Conservation (phyloP, 345 rosid genomes). For the Bruguiera gymnorhiza region DNA sequence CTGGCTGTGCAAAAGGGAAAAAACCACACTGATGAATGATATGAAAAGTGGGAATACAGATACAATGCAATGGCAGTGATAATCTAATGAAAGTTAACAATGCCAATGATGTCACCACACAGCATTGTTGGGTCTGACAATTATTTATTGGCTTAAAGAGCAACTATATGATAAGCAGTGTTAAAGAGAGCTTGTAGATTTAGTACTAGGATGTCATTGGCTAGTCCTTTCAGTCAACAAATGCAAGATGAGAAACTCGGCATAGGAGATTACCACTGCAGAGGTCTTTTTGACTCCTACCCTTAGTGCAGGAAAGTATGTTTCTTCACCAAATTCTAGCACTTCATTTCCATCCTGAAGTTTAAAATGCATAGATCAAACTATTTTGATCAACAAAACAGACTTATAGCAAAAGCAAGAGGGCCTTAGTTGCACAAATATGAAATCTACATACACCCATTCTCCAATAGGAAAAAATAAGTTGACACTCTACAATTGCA, state of each 20-base stretch:
- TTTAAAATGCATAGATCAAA: conserved; percentile 17
- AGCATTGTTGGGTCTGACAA: not conserved
- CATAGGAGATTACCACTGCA: conserved; percentile 58
- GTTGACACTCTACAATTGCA: too few relatives aligned
- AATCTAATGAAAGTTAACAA: not conserved
- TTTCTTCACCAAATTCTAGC: conserved; percentile 80
- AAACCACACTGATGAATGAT: not conserved
- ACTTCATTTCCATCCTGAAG: conserved; percentile 60
- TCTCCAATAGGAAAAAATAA: not conserved
- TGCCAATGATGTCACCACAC: conserved; percentile 1
- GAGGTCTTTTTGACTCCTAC: conserved; percentile 63
- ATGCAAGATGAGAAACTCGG: conserved; percentile 2
- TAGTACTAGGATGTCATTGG: not conserved
- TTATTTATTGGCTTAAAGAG: too few relatives aligned
- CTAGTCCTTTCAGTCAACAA: not conserved
- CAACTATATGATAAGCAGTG: not conserved
- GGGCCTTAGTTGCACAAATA: not conserved
- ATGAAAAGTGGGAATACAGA: not conserved
- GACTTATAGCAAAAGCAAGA: conserved; percentile 1
- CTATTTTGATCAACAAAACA: not conserved
- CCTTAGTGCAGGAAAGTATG: conserved; percentile 73
- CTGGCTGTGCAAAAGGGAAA: not conserved
- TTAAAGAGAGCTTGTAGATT: not conserved
- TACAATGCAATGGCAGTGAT: not conserved
- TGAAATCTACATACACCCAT: not conserved